Evolutionary conservation across 2,329 filamentous ascomycete genomes (phyloP).

Genomic region (Trichoderma simmonsii): DNA sequence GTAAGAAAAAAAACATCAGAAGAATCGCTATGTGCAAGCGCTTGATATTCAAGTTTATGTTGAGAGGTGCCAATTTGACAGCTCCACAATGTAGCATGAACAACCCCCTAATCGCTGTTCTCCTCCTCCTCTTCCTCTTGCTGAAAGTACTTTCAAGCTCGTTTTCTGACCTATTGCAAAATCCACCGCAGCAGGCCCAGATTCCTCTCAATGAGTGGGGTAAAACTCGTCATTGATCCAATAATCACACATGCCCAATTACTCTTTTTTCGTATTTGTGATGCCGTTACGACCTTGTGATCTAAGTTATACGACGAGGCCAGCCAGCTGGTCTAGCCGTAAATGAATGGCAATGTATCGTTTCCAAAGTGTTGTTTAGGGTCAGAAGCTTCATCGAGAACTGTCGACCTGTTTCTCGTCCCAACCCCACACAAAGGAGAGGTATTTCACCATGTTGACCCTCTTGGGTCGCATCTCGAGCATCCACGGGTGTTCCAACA

Average conservation of each 20-base stretch:
- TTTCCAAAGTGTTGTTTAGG: background rate
- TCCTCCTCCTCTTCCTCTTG: background rate
- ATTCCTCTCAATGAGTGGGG: background rate
- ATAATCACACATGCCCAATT: background rate
- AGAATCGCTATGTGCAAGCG: constrained; percentile 10
- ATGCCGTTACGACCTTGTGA: background rate
- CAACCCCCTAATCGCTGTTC: background rate
- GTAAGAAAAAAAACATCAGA: background rate
- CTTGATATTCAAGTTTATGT: constrained; percentile 13
- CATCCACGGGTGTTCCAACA: constrained; percentile 99
- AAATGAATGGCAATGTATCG: background rate
- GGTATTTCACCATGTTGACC: constrained; percentile 95
- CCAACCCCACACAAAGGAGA: constrained; percentile 97
- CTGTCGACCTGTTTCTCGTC: constrained; percentile 50
- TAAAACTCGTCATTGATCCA: background rate
- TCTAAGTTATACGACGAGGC: background rate
- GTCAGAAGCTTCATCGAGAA: background rate
- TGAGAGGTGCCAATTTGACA: background rate
- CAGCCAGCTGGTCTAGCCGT: constrained; percentile 10
- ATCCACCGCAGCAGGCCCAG: background rate
- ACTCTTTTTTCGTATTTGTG: background rate
- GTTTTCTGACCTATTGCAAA: background rate
- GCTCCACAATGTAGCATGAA: background rate
- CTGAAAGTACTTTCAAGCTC: background rate
- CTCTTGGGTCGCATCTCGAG: constrained; percentile 92